Base-by-base conservation (phyloP, 805 yeast genomes). In the Yamadazyma sp. region DNA sequence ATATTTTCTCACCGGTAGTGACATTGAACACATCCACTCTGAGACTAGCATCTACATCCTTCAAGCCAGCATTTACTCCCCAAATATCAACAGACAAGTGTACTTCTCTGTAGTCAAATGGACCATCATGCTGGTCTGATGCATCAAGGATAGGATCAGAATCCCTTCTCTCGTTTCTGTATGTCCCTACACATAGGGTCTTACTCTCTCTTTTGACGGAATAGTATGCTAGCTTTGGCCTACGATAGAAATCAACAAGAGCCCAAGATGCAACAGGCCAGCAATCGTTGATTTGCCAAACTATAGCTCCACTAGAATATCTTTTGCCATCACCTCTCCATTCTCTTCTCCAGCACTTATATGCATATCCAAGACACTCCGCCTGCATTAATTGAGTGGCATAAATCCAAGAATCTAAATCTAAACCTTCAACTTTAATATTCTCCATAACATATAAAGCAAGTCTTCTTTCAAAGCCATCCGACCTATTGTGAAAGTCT, bases 191-290 rank as follows among this genome's bases (percentile, higher is more conserved):
- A 16, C 50, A 53, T 5, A 62, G 41, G 8, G 62, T 50, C n/a
- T 48, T 31, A 37, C 61, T 52, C 41, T 70, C 74, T 45, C 79
- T 59, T 47, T 69, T 71, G 21, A 73, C 57, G 1, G 76, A 67
- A 46, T 67, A 75, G 47, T 65, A 75, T 0, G 70, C 72, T 39
- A 75, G 46, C 48, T 75, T 75, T 5, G 75, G 75, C 18, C 67
- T 50, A 26, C 49, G 50, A 37, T 55, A 67, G 40, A 49, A 64
- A 45, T 75, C 80, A 13, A 64, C 57, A 19, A 73, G 52, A 1
- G 78, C 55, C 79, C 80, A 75, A n/a, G 70, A 60, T 1, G 77
- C 63, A 2, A 62, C 71, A 1, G 79, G 79, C 73, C 77, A 73
- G 40, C 76, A 71, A 48, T 75, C 79, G 43, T 75, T 72, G 17